Evolutionary conservation across 2,329 filamentous ascomycete species (phyloP), one percentile per base, ranked within the genome.

Genomic region (Calonectria fujianensis): DNA sequence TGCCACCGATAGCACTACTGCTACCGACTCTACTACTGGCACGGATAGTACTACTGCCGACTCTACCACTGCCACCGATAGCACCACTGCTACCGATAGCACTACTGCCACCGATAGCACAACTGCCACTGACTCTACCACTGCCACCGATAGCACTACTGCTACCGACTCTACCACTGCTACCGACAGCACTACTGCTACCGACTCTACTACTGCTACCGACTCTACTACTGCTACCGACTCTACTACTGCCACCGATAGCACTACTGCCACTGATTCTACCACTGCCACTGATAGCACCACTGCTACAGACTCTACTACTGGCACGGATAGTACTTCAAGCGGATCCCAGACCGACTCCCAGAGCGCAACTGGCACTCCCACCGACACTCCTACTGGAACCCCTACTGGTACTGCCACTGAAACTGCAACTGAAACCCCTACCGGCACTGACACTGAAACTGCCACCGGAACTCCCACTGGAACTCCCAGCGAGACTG

Each of bases 391-490:
- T 14, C 32, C 32, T 11, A 35, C 9, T 11, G 32, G 9, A 8
- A 35, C 32, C 7, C 54, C 35, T 24, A 27, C 39, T 18, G 51
- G 29, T 4, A 52, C 31, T 18, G 50, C 71, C 59, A 72, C 70
- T n/a, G 70, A 54, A 10, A 64, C 71, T 11, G 5, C 50, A 5
- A 52, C 50, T 5, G 27, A 13, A 11, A 52, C 50, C 16, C 24
- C 85, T 16, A 87, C 85, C 3, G 85, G 85, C 10, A 88, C 86
- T 2, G 85, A 82, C 37, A 82, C 82, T 1, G 75, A 78, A 39
- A 80, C 76, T 48, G 70, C 84, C 37, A 82, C 78, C 24, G 70
- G 65, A 5, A 50, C 71, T 7, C 27, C 50, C 27, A 52, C 50
- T 10, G 27, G 27, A 2, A 27, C 48, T 10, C 9, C 85, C 14